Evolutionary conservation across 1,284 basidiomycete species (phyloP), one percentile per base, ranked within the genome.

Genomic region (Bondarzewia mesenterica): DNA sequence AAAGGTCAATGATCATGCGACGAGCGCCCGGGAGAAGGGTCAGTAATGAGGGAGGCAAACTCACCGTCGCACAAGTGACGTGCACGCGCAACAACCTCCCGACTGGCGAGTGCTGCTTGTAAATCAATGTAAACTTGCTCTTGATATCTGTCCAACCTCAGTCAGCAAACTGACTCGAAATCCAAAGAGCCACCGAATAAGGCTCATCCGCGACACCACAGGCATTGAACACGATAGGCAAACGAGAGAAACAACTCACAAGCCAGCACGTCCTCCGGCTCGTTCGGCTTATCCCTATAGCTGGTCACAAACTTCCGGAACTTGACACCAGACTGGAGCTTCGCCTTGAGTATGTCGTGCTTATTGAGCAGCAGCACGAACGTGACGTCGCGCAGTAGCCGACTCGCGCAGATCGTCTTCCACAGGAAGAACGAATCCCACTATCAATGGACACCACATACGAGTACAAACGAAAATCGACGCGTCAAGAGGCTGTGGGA

Each of bases 341-440:
- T 80, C 23, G 64, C 60, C 21, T 75, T 69, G 14, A 84, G 62
- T 45, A 83, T 70, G 57, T 84, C 81, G 50, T 71, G 69, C 56
- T 84, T 84, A 65, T 84, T 84, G 10, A 84, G 65, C 56, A 83
- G 72, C 12, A 84, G 59, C 39, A 83, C 74, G 50, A 84, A 71
- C 45, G 77, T 74, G 18, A 78, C 73, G 1, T 66, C 58, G 5
- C 65, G 63, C 1, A 84, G 69, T 7, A 82, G 61, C 52, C 72
- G 74, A 60, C 78, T 80, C 50, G 70, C 66, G 57, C 78, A 82
- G 22, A 83, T 71, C 43, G 68, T 69, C 58, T 78, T 74, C 81
- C 81, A 85, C 2, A 82, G 62, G 43, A 71, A 67, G 46, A 83
- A 65, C 1, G 79, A 77, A 56, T 83, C 81, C 42, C 74, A 67